phyloP scores from a whole-genome alignment of 805 yeast genomes.

The Kazachstania taianensis region DNA sequence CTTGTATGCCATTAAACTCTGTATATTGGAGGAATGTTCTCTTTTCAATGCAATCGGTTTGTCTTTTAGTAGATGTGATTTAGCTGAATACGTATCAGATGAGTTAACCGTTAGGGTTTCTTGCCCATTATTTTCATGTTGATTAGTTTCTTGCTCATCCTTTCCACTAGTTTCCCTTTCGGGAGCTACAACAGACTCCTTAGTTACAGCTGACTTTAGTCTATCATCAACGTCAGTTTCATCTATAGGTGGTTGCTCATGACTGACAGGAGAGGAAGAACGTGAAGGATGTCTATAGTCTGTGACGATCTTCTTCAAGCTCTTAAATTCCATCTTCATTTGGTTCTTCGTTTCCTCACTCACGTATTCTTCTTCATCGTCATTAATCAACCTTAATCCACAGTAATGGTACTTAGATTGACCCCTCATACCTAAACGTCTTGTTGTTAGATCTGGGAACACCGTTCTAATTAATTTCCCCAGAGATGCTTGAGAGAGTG shows the following conservation, averaged over 20 bases:
- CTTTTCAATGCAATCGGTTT: not conserved
- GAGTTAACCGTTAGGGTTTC: not conserved
- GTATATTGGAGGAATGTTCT: slow-evolving; percentile 1
- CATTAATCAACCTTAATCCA: slow-evolving; percentile 37
- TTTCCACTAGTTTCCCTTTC: not conserved
- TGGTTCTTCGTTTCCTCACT: not conserved
- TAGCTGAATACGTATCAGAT: not conserved
- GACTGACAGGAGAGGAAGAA: too few species aligned
- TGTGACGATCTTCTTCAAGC: too few species aligned
- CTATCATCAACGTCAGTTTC: not conserved
- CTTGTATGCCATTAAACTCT: not conserved
- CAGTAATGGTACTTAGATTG: slow-evolving; percentile 80
- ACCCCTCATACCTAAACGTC: slow-evolving; percentile 75
- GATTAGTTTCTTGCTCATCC: not conserved
- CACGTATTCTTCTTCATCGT: not conserved
- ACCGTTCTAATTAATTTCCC: slow-evolving; percentile 62
- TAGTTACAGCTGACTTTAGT: not conserved
- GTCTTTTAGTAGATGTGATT: not conserved
- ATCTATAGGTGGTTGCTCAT: not conserved
- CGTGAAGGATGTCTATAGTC: too few species aligned
- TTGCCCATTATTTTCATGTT: not conserved
- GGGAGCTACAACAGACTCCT: not conserved
- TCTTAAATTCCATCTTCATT: not conserved
- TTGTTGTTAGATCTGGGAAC: slow-evolving; percentile 58
- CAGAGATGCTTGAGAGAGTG: slow-evolving; percentile 67